Base-by-base conservation (phyloP, 2,329 filamentous ascomycete genomes). In the Penicillium sp. region DNA sequence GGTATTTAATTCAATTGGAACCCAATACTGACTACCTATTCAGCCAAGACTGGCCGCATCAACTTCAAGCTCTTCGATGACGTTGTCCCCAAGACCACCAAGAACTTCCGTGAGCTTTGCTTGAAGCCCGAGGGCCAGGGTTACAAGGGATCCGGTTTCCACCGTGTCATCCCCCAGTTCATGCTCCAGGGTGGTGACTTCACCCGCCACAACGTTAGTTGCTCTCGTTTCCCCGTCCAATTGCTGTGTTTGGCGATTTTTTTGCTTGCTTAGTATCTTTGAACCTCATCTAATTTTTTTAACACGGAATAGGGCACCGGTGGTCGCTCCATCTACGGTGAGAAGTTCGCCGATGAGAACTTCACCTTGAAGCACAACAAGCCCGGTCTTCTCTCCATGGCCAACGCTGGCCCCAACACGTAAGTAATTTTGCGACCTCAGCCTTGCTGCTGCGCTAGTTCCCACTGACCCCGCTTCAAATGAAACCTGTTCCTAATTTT, bases 101-200 rank as follows among this genome's bases (percentile, higher is more conserved):
- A 85, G 77, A 95, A 95, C 87, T 96, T 96, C 87, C 85, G 84
- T 68, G 86, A 87, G 76, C 89, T 95, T 72, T 92, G 89, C 88
- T 26, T 26, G 24, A 91, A 87, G 63, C 84, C 90, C 82, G 86
- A 91, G 81, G 90, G 90, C 73, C 88, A 90, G 78, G 90, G 91
- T 69, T 96, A 96, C 84, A 78, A 85, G 77, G 87, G 86, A 74
- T 95, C 90, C 69, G 83, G 84, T 67, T 96, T 96, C 88, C 91
- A 96, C 86, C 91, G 92, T 71, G 88, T 96, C 79, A 96, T 96
- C 79, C 90, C 90, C 68, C 78, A 91, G 57, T 96, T 96, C 85
- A 96, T 96, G 92, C 88, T 96, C 70, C 92, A 96, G 85, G 92
- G 91, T 77, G 91, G 91, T 85, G 91, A 96, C 85, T 96, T 96